phyloP scores from a whole-genome alignment of 2,329 filamentous ascomycete species.

The Xylariomycetidae sp. region DNA sequence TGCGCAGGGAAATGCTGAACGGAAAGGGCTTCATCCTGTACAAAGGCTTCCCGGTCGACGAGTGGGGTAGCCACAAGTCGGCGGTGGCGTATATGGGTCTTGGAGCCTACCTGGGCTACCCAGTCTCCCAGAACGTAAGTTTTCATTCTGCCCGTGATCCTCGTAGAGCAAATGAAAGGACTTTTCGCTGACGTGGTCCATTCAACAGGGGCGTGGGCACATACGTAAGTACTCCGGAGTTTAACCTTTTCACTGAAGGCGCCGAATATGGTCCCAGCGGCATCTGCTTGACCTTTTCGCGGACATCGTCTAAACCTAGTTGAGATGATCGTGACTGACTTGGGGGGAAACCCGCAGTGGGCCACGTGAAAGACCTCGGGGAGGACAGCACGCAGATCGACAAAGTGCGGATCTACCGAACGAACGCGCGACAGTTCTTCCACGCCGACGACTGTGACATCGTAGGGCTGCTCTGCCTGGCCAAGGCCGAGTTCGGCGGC shows the following conservation, averaged over 20 bases:
- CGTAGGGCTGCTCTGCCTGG: conserved; percentile 77
- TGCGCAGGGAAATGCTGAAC: conserved; percentile 66
- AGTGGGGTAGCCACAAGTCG: conserved; percentile 75
- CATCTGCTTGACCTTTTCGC: no score
- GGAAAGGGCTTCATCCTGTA: conserved; percentile 89
- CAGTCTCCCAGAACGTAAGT: conserved; percentile 76
- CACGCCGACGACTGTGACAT: conserved; percentile 80
- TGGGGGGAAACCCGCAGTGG: conserved; percentile 63
- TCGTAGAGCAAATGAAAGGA: no score
- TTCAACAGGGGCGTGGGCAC: no score
- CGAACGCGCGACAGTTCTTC: conserved; percentile 80
- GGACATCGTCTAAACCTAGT: no score
- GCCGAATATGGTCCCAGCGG: no score
- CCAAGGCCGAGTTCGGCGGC: conserved; percentile 73
- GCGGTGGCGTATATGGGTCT: conserved; percentile 90
- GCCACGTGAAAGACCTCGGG: conserved; percentile 84
- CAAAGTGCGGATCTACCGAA: conserved; percentile 85
- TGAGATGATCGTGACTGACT: no score
- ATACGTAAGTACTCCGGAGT: no score
- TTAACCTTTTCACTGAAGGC: no score
- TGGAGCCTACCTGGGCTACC: conserved; percentile 80
- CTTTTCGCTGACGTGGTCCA: no score
- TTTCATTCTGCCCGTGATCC: neutral
- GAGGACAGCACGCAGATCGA: conserved; percentile 79
- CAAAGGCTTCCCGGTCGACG: conserved; percentile 72